Base-by-base conservation (phyloP, 1,284 basidiomycete genomes). In the Fistulinella cinereoalba region DNA sequence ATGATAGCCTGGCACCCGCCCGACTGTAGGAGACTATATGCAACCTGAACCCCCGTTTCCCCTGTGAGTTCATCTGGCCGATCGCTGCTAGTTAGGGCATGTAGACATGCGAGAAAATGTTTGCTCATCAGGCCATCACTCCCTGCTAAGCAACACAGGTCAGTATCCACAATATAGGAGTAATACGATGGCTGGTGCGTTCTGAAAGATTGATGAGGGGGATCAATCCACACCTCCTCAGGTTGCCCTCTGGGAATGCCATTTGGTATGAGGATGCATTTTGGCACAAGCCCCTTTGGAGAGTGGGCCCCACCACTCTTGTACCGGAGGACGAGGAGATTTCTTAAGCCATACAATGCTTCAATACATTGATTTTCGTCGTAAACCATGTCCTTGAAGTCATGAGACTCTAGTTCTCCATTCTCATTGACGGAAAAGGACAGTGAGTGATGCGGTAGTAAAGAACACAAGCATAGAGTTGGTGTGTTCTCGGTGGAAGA, bases 261-360 rank as follows among this genome's bases (percentile, higher is more conserved):
- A 21, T 58, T 32, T 2, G 75, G 76, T 24, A 76, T 61, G 10
- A 76, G 50, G 15, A 74, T 55, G 8, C 50, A 45, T 22, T 66
- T 61, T 5, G 54, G 56, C 4, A 36, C 21, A 15, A 41, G 29
- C 8, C 31, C 43, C 36, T 27, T 39, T 47, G 12, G 29, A 27
- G 9, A 19, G 21, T 27, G 6, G 8, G 7, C 19, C n/a, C n/a
- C n/a, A n/a, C n/a, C 54, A 15, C 46, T 28, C 16, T 33, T 33
- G 4, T 33, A 16, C 16, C 8, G 16, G 6, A 33, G 32, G 9
- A 33, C 16, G n/a, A 33, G n/a, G 6, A 33, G 32, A 18, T 18
- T 6, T 10, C 8, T 4, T 32, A 32, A 9, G 15, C n/a, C 31
- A 32, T 8, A 18, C 31, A 32, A 9, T 32, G 31, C 18, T 10